Base-by-base conservation (phyloP, 148 eudicot species). In the Rhododendron henanense region DNA sequence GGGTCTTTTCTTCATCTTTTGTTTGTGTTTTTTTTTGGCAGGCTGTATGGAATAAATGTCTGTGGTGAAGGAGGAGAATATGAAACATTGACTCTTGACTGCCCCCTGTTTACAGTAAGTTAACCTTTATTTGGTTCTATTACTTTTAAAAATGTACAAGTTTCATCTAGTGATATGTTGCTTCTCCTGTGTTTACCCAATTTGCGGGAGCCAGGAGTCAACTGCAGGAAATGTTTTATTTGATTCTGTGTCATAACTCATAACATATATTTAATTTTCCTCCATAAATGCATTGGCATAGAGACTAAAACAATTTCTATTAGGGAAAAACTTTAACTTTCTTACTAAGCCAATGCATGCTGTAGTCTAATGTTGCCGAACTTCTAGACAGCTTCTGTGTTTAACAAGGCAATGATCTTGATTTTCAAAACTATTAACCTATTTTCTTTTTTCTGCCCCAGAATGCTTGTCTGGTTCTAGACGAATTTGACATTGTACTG, bases 41-140 rank as follows among this genome's bases (percentile, higher is more conserved):
- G 99, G 82, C 90, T 96, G 89, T 96, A 96, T 90, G 97, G 98
- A 85, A 92, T 93, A 79, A 96, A 96, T 90, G 96, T 96, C 44
- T 96, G 98, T 91, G 99, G 99, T 84, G 99, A 96, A 93, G 99
- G 99, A 84, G 99, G 99, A 83, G 99, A 96, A 90, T 96, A 96
- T 90, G 99, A 96, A 92, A 93, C 99, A 57, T 87, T 96, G 82
- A 96, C 99, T 28, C 96, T 96, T 41, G 98, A 96, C 87, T 96
- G 99, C 82, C 99, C 99, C 83, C 96, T 96, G 81, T 96, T 96
- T 86, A 92, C 91, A 90, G 99, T 94, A 89, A 87, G 92, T 85
- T 83, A 53, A 28, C 48, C 81, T 44, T 86, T 75, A 57, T 74
- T 81, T 28, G 31, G 57, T 76, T 77, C 47, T 84, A 28, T 23